phyloP scores from a whole-genome alignment of 2,329 filamentous ascomycete genomes.

The Aciculosporium take region DNA sequence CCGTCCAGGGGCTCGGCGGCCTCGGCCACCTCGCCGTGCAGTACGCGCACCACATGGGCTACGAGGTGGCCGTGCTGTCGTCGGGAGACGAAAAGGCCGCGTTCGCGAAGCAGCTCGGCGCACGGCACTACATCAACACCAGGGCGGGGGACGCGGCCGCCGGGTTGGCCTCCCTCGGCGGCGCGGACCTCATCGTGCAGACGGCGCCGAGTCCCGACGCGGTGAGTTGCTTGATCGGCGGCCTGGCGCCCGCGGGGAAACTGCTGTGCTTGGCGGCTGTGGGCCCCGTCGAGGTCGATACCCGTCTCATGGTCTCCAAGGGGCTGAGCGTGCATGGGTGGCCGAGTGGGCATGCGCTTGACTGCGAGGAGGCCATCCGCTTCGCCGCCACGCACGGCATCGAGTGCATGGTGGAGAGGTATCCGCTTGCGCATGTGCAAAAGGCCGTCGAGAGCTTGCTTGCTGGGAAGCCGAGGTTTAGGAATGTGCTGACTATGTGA shows the following conservation, averaged over 20 bases:
- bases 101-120: slow-evolving; percentile 40
- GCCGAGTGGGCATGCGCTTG: slow-evolving; percentile 47
- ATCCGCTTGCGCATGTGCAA: slow-evolving; percentile 37
- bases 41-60: slow-evolving; percentile 64
- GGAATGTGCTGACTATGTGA: slow-evolving; percentile 28
- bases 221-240: slow-evolving; percentile 38
- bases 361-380: slow-evolving; percentile 50
- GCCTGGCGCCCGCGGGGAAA: slow-evolving; percentile 40
- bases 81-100: slow-evolving; percentile 51
- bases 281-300: slow-evolving; percentile 30
- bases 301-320: slow-evolving; percentile 25
- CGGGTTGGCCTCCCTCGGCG: slow-evolving; percentile 39
- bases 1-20: slow-evolving; percentile 57
- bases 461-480: slow-evolving; percentile 29
- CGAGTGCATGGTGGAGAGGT: slow-evolving; percentile 52
- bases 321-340: slow-evolving; percentile 50
- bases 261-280: slow-evolving; percentile 43
- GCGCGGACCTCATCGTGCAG: slow-evolving; percentile 45
- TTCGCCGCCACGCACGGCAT: slow-evolving; percentile 50
- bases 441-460: slow-evolving; percentile 29
- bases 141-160: slow-evolving; percentile 32
- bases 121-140: slow-evolving; percentile 34
- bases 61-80: slow-evolving; percentile 54
- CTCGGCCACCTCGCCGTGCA: slow-evolving; percentile 67
- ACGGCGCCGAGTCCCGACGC: slow-evolving; percentile 47